Base-by-base conservation (phyloP, 2,329 filamentous ascomycete genomes). In the Beauveria brongniartii region DNA sequence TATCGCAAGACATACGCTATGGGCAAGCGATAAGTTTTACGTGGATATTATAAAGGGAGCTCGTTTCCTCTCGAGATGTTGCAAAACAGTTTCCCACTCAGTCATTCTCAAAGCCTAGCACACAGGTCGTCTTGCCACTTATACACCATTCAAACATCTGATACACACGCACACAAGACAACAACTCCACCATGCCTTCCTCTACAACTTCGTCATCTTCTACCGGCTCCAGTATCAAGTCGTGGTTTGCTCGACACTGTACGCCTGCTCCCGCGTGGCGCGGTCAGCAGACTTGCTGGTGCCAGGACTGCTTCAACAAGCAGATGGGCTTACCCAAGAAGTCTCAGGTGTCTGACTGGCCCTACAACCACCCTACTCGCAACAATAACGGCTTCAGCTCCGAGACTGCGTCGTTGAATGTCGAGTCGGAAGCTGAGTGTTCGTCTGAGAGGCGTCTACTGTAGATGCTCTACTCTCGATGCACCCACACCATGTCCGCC, bases 231-330 rank as follows among this genome's bases (percentile, higher is more conserved):
- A 28, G 37, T 40, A 62, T 66, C 55, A 67, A 64, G 51, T 70
- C 69, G 55, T 77, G 74, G 74, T 75, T 75, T 63, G 70, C 72
- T 54, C 73, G 74, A 63, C 74, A 76, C 70, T 75, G 73, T 64
- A 67, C 73, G 53, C 73, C 74, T 59, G 71, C 72, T 20, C 74
- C 74, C 2, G 73, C 74, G 51, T 67, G 74, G 66, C 71, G 69
- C 66, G 65, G 66, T 62, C 67, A 66, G 40, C 67, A 72, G 4
- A 64, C 68, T 22, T 77, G 74, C 60, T 73, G 73, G 57, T 77
- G 74, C 65, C 69, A 67, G 56, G 63, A 67, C 51, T 74, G 72
- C 68, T 74, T 58, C 53, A 51, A 59, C 40, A 50, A 24, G 26
- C 52, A 60, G 37, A 54, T 55, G 61, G 54, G 53, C 37, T 2